These are phyloP conservation scores for Aspergillus bridgeri DNA, from an alignment of 495 filamentous ascomycete species.

Conservation along the genomic window DNA sequence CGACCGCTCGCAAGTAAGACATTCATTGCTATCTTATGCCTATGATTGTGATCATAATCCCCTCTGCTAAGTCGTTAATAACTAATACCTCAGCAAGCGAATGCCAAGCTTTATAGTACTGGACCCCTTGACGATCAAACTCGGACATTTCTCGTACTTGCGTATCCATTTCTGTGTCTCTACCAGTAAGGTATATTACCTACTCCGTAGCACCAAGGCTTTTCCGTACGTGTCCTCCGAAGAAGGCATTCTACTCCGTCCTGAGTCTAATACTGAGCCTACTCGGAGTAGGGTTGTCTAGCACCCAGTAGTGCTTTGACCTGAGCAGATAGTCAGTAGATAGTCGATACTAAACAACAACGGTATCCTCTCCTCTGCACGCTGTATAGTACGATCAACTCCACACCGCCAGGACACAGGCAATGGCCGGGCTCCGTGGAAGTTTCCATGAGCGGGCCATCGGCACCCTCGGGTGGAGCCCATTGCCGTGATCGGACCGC, in stretches of 20 bases:
- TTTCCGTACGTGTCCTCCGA: neutral
- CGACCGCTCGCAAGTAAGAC: neutral
- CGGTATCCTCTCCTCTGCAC: neutral
- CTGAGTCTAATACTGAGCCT: no score
- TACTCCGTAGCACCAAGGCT: no score
- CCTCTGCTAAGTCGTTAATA: neutral
- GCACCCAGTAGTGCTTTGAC: no score
- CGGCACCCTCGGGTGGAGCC: constrained; percentile 20
- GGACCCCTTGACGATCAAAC: constrained; percentile 15
- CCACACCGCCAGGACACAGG: constrained; percentile 11
- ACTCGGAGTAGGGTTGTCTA: no score
- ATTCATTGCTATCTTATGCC: neutral
- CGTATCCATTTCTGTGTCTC: constrained; percentile 6
- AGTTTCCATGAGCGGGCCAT: constrained; percentile 29
- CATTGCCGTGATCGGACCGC: constrained; percentile 27
- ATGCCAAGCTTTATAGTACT: constrained; percentile 22
- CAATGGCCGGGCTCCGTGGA: constrained; percentile 16
- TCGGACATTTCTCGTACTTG: constrained; percentile 12
- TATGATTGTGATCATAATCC: neutral
- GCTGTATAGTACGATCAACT: neutral
- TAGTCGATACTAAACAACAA: neutral
- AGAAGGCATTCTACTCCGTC: neutral
- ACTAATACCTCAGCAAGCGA: constrained; percentile 1
- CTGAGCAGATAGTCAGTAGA: no score
- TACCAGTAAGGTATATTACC: no score